Base-by-base conservation (phyloP, 2,329 filamentous ascomycete genomes). In the Lecanoromycetidae sp. region DNA sequence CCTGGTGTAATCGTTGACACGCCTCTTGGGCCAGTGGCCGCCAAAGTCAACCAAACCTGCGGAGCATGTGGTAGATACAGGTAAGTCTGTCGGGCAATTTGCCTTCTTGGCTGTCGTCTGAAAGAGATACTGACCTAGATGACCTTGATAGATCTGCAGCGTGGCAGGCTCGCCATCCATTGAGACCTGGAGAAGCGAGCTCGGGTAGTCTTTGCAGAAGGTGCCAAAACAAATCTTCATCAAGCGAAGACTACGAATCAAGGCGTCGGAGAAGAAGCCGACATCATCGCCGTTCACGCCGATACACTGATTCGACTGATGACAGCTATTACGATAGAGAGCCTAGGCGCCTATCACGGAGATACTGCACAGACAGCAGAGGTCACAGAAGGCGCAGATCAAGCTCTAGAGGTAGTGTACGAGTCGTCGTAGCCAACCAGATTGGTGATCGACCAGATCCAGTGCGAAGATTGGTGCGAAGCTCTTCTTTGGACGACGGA, bases 21-120 rank as follows among this genome's bases (percentile, higher is more conserved):
- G 19, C 32, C 12, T 12, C 30, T 33, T 45, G 35, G 29, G 9
- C 30, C 32, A 32, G n/a, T 15, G 6, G 34, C 34, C 17, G 37
- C 36, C 12, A 36, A 23, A 20, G 4, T 33, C 13, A 39, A 42
- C 12, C 41, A 50, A 38, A 49, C 33, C 9, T 53, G 52, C 37
- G 45, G 46, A 9, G 41, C 49, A 10, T 53, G 52, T 37, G 52
- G 52, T 27, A 51, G 48, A 25, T 53, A 47, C 27, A 41, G n/a
- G n/a, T n/a, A n/a, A n/a, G n/a, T n/a, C n/a, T n/a, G n/a, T n/a
- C n/a, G n/a, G n/a, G n/a, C n/a, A n/a, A n/a, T n/a, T n/a, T n/a
- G n/a, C n/a, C n/a, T n/a, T n/a, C n/a, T n/a, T n/a, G n/a, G n/a
- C n/a, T n/a, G n/a, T n/a, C n/a, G n/a, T n/a, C n/a, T n/a, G n/a